A percentile compares a stretch with the other conserved stretches of the same genome.
These are phyloP conservation scores for Penicillium sp. DNA, from an alignment of 2,329 filamentous ascomycete genomes.

Conservation along the genomic window DNA sequence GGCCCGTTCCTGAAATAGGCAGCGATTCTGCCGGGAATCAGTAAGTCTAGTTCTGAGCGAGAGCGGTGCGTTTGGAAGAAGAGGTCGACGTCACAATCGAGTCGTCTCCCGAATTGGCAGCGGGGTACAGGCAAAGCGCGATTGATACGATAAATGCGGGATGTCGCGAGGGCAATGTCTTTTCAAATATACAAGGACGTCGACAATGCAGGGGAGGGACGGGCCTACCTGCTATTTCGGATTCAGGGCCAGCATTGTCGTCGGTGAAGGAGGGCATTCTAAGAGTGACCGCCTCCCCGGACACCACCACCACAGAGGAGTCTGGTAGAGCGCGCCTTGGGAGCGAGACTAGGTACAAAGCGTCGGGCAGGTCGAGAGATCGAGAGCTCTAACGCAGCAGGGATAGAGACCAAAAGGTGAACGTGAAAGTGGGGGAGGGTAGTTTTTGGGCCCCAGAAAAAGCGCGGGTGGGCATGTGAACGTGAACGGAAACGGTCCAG, in stretches of 20 bases:
- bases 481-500: slow-evolving; percentile 15
- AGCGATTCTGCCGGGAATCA: slow-evolving; percentile 25
- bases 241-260: slow-evolving; percentile 18
- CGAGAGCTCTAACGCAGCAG: background rate
- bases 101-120: background rate
- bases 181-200: slow-evolving; percentile 10
- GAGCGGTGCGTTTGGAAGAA: slow-evolving; percentile 6
- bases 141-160: slow-evolving; percentile 6
- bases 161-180: slow-evolving; percentile 11
- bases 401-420: slow-evolving; percentile 1
- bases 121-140: slow-evolving; percentile 6
- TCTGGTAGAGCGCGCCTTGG: slow-evolving; percentile 1
- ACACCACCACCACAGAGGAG: slow-evolving; percentile 1
- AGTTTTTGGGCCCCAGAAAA: slow-evolving; percentile 14
- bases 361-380: background rate
- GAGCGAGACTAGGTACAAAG: slow-evolving; percentile 8
- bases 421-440: slow-evolving; percentile 15
- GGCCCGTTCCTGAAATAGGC: slow-evolving; percentile 25
- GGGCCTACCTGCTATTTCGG: slow-evolving; percentile 30
- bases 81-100: slow-evolving; percentile 7
- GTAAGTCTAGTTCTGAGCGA: slow-evolving; percentile 14
- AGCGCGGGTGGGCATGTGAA: slow-evolving; percentile 16
- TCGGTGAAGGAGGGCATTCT: slow-evolving; percentile 29
- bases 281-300: slow-evolving; percentile 3
- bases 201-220: slow-evolving; percentile 3